These are phyloP conservation scores for Tetrahymena malaccensis DNA, from an alignment of 73 alveolate species.

Conservation along the genomic window DNA sequence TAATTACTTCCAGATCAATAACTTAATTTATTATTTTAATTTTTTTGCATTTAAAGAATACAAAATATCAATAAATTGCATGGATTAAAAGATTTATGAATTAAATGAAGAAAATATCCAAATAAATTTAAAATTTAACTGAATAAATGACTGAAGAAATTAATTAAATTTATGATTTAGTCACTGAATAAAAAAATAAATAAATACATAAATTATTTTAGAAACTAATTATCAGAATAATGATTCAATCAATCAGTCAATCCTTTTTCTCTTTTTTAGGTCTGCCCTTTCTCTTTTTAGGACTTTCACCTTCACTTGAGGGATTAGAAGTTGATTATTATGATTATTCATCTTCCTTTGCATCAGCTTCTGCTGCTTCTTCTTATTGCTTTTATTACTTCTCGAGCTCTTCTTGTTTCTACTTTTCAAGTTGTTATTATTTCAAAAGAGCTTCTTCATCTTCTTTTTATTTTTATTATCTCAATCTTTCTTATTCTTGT, in stretches of 20 bases:
- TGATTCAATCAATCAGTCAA: background rate
- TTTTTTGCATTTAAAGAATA: no score
- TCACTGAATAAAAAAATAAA: no score
- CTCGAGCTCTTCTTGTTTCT: background rate
- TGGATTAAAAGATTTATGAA: no score
- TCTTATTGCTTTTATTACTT: background rate
- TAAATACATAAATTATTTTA: no score
- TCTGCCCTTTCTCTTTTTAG: background rate
- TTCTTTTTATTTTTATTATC: no score
- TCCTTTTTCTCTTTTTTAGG: background rate
- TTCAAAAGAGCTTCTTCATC: background rate
- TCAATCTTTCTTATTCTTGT: background rate
- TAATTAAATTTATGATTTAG: no score
- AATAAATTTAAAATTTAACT: no score
- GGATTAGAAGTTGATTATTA: background rate
- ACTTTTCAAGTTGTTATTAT: background rate
- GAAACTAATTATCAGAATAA: background rate
- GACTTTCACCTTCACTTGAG: background rate
- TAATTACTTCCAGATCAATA: no score
- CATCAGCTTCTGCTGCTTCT: background rate
- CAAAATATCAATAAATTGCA: no score
- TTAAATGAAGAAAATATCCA: no score
- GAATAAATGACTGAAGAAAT: no score
- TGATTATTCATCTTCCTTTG: background rate
- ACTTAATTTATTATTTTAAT: no score